Evolutionary conservation across 31 red algal genomes (phyloP), one percentile per base, ranked within the genome.

Genomic region (Porphyra umbilicalis): DNA sequence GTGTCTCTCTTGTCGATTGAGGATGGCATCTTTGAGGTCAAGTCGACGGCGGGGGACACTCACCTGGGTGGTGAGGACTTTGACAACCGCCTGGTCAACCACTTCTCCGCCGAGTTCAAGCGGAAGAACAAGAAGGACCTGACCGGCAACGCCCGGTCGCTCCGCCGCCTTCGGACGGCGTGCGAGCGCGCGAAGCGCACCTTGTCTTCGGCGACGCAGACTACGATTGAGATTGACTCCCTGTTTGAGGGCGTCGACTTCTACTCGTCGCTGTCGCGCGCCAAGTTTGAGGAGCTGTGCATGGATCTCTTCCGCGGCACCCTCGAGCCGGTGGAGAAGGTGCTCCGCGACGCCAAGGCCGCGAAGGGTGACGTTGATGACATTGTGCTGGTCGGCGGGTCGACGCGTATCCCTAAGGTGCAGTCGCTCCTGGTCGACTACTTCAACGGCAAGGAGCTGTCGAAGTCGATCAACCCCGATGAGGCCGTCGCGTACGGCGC

Each of bases 31-130:
- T 99, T 99, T 79, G 98, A 99, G 84, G 98, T 99, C 84, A 92
- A 93, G 84, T 94, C 98, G 20, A 96, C 94, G 30, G 90, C 94
- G 34, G 98, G 98, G 32, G 92, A 99, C 79, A 97, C 98, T 68
- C 98, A 99, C 86, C 85, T 99, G 44, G 98, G 98, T 75, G 98
- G 98, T 87, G 98, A 99, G 80, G 98, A 99, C 86, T 99, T 99
- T 92, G 98, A 99, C 76, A 92, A 96, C 83, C 88, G 94, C 78
- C 87, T 99, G 85, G 94, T 99, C 71, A 93, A 90, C 46, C 88
- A 97, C 81, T 99, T 97, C 79, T 86, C 95, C 67, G 84, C 82
- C 75, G 89, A 96, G 76, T 99, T 99, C 85, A 96, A 96, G 94
- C 83, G 92, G 30, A 99, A 96, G 90, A 81, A 94, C 86, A 95